A percentile compares a stretch with the other conserved stretches of the same genome.
phyloP scores from a whole-genome alignment of 805 yeast species.

The Kuraishia capsulata region DNA sequence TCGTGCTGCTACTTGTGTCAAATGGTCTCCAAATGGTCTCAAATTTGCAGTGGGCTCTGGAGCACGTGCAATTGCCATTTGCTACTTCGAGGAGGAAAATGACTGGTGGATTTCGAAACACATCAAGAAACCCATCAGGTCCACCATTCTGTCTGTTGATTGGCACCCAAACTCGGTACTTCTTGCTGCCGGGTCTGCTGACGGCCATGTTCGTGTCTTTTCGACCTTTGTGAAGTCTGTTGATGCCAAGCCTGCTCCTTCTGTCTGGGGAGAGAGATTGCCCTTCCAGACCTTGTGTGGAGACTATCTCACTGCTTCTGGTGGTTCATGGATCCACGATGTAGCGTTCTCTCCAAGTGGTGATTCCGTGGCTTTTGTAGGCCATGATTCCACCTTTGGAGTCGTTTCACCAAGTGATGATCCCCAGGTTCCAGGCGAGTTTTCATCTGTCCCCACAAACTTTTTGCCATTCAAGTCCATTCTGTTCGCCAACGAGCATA shows the following conservation, averaged over 20 bases:
- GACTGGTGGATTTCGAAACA: conserved; percentile 99
- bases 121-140: conserved; percentile 87
- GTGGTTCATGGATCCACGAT: conserved; percentile 88
- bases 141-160: conserved; percentile 71
- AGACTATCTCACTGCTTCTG: conserved; percentile 53
- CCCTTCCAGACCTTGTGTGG: conserved; percentile 92
- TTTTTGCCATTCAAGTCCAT: conserved; percentile 76
- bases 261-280: conserved; percentile 90
- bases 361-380: conserved; percentile 67
- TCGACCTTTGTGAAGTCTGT: conserved; percentile 84
- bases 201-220: conserved; percentile 85
- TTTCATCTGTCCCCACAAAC: conserved; percentile 50
- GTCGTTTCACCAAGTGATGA: conserved; percentile 73
- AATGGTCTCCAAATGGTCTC: conserved; percentile 92
- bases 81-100: conserved; percentile 91
- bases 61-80: conserved; percentile 88
- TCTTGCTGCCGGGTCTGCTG: conserved; percentile 86
- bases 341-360: conserved; percentile 79
- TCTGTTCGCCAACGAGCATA: conserved; percentile 56
- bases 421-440: conserved; percentile 51
- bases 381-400: conserved; percentile 81
- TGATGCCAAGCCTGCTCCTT: conserved; percentile 71
- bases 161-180: conserved; percentile 95
- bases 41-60: conserved; percentile 98
- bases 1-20: conserved; percentile 89